These are phyloP conservation scores for Cucumis hystrix DNA, from an alignment of 306 rosid species.

Conservation along the genomic window DNA sequence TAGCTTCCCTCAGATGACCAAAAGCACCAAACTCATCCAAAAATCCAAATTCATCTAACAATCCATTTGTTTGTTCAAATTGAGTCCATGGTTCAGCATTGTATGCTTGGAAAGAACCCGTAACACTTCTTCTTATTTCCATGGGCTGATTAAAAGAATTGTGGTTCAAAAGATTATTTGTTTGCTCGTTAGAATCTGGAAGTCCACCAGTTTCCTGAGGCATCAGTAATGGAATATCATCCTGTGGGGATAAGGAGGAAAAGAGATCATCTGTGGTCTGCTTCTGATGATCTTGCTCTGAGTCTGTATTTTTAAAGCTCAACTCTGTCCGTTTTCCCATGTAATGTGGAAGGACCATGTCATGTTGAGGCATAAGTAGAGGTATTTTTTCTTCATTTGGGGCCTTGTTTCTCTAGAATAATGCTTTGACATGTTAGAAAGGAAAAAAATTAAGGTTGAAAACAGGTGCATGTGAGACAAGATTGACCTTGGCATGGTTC, in stretches of 20 bases:
- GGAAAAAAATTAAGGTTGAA: not conserved
- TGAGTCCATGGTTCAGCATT: conserved; percentile 18
- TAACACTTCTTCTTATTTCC: conserved; percentile 10
- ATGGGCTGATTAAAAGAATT: conserved; percentile 22
- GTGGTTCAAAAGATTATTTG: conserved; percentile 2
- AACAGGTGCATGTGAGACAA: not conserved
- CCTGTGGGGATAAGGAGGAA: conserved; percentile 15
- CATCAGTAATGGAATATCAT: conserved; percentile 34
- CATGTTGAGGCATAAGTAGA: conserved; percentile 36
- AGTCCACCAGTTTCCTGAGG: conserved; percentile 28
- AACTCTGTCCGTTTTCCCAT: conserved; percentile 25
- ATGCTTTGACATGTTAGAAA: not conserved
- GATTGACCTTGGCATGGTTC: conserved; percentile 43
- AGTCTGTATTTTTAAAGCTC: conserved; percentile 10
- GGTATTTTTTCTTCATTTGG: conserved; percentile 35
- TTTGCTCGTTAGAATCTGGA: conserved; percentile 16
- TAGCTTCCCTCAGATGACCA: conserved; percentile 14
- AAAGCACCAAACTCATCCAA: conserved; percentile 18
- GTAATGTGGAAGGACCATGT: conserved; percentile 41
- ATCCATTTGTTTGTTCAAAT: conserved; percentile 19
- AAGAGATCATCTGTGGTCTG: conserved; percentile 10
- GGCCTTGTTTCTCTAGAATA: conserved; percentile 31
- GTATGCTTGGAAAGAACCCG: conserved; percentile 6
- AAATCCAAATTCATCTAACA: conserved; percentile 26
- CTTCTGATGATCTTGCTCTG: conserved; percentile 6